A percentile compares a stretch with the other conserved stretches of the same genome.
phyloP scores from a whole-genome alignment of 2,329 filamentous ascomycete genomes.

The Ophiostoma piceae region DNA sequence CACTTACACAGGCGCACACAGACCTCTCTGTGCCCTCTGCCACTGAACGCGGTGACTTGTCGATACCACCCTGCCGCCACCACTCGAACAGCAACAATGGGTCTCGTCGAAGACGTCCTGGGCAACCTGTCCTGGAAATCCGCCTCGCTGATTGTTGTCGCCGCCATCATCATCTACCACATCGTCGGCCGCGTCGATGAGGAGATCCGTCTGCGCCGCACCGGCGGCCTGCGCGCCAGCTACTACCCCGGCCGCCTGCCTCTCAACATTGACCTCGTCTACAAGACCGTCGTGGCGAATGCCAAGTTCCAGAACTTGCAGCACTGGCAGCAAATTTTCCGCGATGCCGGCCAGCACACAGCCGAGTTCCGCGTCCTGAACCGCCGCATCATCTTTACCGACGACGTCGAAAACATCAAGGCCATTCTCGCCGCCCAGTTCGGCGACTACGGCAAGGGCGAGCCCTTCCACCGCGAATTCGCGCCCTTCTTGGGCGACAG shows the following conservation, averaged over 20 bases:
- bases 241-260: constrained; percentile 20
- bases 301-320: constrained; percentile 53
- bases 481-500: constrained; percentile 67
- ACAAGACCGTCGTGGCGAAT: constrained; percentile 49
- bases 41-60: neutral
- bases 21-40: neutral
- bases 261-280: constrained; percentile 61
- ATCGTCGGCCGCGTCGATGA: constrained; percentile 19
- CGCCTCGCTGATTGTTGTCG: constrained; percentile 36
- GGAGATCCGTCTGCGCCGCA: constrained; percentile 20
- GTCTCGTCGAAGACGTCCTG: constrained; percentile 47
- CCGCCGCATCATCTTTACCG: constrained; percentile 65
- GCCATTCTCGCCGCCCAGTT: constrained; percentile 86
- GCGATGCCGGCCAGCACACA: constrained; percentile 46
- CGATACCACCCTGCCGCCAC: neutral
- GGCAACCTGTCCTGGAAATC: constrained; percentile 43
- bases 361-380: constrained; percentile 53
- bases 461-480: constrained; percentile 69
- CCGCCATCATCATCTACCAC: constrained; percentile 37
- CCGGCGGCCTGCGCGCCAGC: constrained; percentile 22
- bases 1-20: neutral
- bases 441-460: constrained; percentile 74
- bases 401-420: constrained; percentile 86
- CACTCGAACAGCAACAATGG: constrained; percentile 35
- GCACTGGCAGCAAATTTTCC: constrained; percentile 55